Conservation (phyloP, 1,139 yeast genomes). For the Petasospora rhodanensis region DNA sequence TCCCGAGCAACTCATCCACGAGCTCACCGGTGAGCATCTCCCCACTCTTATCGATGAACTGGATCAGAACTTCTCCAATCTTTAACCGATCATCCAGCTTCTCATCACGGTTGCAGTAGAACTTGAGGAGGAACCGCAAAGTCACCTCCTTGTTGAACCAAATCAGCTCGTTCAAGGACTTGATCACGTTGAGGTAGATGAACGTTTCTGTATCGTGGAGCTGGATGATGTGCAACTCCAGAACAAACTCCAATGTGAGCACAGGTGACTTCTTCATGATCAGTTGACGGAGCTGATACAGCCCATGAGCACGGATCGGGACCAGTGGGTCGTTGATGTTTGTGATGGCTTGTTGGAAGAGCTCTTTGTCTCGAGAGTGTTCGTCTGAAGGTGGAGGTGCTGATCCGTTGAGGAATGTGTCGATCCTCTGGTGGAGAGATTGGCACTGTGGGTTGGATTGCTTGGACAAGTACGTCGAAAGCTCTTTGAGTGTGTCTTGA, state of each 20-base stretch:
- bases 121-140: slow-evolving; percentile 35
- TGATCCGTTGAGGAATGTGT: slow-evolving; percentile 11
- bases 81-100: slow-evolving; percentile 59
- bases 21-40: slow-evolving; percentile 42
- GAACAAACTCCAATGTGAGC: slow-evolving; percentile 48
- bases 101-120: slow-evolving; percentile 36
- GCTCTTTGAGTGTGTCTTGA: slow-evolving; percentile 12
- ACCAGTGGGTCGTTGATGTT: slow-evolving; percentile 73
- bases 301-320: slow-evolving; percentile 85
- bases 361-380: slow-evolving; percentile 29
- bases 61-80: slow-evolving; percentile 73
- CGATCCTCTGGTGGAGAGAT: slow-evolving; percentile 16
- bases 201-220: slow-evolving; percentile 81
- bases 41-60: slow-evolving; percentile 49
- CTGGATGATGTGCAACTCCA: slow-evolving; percentile 60
- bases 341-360: slow-evolving; percentile 52
- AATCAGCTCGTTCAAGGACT: slow-evolving; percentile 62
- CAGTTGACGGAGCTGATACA: slow-evolving; percentile 58
- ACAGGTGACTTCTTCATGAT: slow-evolving; percentile 47
- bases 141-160: slow-evolving; percentile 40
- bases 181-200: slow-evolving; percentile 77
- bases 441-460: slow-evolving; percentile 14
- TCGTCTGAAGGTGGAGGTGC: background rate
- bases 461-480: slow-evolving; percentile 10
- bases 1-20: slow-evolving; percentile 33